Conservation (phyloP, 306 rosid species). For the Glycine soja region DNA sequence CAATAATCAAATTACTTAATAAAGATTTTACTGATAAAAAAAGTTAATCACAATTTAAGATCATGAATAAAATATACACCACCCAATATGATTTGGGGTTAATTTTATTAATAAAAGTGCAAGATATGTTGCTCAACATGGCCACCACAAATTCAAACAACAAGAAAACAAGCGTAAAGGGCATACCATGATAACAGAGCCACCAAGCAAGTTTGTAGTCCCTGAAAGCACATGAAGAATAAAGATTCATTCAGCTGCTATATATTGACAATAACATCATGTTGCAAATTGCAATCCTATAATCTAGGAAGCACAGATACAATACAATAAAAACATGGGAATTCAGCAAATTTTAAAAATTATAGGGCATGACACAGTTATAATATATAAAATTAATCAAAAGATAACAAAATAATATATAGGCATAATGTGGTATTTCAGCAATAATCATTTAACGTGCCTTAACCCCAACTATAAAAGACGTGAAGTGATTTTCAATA, state of each 20-base stretch:
- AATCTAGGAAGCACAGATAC: no score
- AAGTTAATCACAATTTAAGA: not conserved
- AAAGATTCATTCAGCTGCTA: slow-evolving; percentile 48
- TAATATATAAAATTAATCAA: not conserved
- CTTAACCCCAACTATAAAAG: slow-evolving; percentile 3
- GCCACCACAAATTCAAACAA: slow-evolving; percentile 20
- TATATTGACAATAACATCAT: slow-evolving; percentile 28
- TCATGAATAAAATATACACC: not conserved
- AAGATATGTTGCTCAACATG: not conserved
- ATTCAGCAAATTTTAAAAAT: no score
- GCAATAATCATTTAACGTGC: not conserved
- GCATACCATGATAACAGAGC: slow-evolving; percentile 85
- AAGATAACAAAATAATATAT: not conserved
- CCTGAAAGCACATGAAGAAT: slow-evolving; percentile 63
- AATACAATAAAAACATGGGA: not conserved
- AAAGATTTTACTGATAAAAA: not conserved
- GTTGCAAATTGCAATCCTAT: not conserved
- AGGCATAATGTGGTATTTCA: not conserved
- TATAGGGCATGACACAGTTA: not conserved
- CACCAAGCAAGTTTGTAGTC: slow-evolving; percentile 99
- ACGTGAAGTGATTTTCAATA: not conserved
- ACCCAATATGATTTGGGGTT: not conserved
- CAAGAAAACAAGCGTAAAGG: slow-evolving; percentile 27
- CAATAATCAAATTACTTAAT: not conserved
- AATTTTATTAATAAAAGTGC: not conserved